Percentiles rank a stretch among this genome's conserved stretches.
Conservation (phyloP, 2,329 filamentous ascomycete species). For the Dendryphion nanum region DNA sequence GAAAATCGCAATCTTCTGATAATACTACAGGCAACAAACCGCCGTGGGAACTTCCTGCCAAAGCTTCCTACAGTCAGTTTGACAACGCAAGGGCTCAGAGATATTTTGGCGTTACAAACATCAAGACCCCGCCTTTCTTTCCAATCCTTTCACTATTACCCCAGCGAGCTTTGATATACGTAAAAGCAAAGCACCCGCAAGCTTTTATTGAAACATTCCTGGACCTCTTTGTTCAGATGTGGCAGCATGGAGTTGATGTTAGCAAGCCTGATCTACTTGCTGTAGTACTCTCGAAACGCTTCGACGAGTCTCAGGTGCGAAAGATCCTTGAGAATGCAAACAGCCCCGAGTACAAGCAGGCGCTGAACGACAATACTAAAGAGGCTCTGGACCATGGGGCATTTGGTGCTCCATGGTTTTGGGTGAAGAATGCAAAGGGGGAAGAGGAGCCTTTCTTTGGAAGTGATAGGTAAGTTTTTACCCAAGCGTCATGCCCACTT, state of each 20-base stretch:
- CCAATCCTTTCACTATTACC: conserved; percentile 58
- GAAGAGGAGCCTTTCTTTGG: conserved; percentile 71
- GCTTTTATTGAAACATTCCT: conserved; percentile 53
- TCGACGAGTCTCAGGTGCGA: conserved; percentile 53
- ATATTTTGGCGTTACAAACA: conserved; percentile 48
- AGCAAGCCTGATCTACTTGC: conserved; percentile 57
- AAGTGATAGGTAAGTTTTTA: conserved; percentile 59
- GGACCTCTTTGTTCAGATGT: conserved; percentile 61
- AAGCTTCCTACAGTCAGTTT: conserved; percentile 58
- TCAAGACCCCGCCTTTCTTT: conserved; percentile 50
- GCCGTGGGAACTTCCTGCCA: conserved; percentile 69
- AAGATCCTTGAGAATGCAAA: conserved; percentile 55
- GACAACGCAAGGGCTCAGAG: conserved; percentile 51
- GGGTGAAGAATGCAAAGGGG: conserved; percentile 60
- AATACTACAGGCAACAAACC: conserved; percentile 63
- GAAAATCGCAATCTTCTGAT: not conserved
- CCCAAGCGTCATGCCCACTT: not conserved
- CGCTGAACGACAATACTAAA: conserved; percentile 59
- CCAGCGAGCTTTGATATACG: conserved; percentile 64
- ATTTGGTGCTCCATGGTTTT: conserved; percentile 76
- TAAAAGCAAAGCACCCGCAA: conserved; percentile 58
- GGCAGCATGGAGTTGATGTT: conserved; percentile 60
- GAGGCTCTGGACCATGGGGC: conserved; percentile 64
- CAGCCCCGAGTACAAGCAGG: conserved; percentile 52
- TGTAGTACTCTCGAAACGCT: conserved; percentile 45